Conservation (phyloP, 2,329 filamentous ascomycete genomes). For the Penicillium sp. region DNA sequence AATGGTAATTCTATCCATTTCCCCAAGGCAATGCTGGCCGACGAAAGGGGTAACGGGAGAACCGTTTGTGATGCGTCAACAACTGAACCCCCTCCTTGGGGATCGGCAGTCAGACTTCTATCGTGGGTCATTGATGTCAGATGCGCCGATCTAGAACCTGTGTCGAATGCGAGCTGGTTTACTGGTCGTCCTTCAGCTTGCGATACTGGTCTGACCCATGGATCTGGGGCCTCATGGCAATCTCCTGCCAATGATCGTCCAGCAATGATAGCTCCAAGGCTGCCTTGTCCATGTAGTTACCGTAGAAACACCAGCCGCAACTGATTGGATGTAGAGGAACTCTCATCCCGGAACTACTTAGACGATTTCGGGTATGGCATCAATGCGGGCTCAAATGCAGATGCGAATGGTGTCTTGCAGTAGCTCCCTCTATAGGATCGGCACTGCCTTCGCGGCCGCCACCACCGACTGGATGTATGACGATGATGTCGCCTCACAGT, state of each 20-base stretch:
- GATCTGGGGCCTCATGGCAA: neutral
- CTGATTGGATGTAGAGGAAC: neutral
- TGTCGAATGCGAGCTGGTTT: neutral
- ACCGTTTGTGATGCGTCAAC: conserved; percentile 2
- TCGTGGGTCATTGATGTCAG: conserved; percentile 17
- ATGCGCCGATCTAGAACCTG: conserved; percentile 10
- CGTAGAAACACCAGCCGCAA: neutral
- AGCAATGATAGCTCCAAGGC: neutral
- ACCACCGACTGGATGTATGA: neutral
- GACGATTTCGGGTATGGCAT: neutral
- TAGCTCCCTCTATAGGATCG: neutral
- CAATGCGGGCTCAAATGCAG: neutral
- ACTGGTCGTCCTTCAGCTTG: neutral
- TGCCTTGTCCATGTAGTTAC: no score
- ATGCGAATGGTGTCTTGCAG: neutral
- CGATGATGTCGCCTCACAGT: neutral
- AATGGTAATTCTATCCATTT: neutral
- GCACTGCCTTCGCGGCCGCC: neutral
- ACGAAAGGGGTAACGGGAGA: neutral
- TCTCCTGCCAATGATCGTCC: neutral
- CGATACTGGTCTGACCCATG: neutral
- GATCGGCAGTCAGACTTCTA: conserved; percentile 5
- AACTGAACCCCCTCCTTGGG: neutral
- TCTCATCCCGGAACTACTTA: neutral
- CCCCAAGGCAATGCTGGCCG: neutral